These are phyloP conservation scores for Coffea canephora DNA, from an alignment of 257 asterid genomes.

Conservation along the genomic window DNA sequence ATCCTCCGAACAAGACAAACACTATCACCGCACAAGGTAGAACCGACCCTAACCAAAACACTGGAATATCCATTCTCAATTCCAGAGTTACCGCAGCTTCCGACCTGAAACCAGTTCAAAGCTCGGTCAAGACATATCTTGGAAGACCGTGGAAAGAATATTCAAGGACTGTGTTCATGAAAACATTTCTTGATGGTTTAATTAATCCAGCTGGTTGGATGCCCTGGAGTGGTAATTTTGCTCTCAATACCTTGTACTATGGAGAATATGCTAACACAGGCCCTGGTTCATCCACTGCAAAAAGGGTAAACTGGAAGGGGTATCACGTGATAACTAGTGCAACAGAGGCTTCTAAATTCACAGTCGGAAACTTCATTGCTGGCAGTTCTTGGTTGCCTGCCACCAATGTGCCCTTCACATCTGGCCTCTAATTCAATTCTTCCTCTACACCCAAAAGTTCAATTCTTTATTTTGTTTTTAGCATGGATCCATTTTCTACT, in stretches of 20 bases:
- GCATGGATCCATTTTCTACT: not conserved
- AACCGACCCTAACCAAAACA: constrained; percentile 74
- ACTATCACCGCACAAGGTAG: constrained; percentile 87
- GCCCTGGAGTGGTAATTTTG: constrained; percentile 84
- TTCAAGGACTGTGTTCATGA: constrained; percentile 72
- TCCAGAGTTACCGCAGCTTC: constrained; percentile 55
- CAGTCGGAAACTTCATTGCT: constrained; percentile 66
- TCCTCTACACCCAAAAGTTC: not conserved
- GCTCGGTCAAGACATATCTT: constrained; percentile 66
- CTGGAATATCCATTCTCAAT: constrained; percentile 73
- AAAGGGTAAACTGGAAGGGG: constrained; percentile 77
- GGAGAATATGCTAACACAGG: constrained; percentile 90
- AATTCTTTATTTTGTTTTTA: not conserved
- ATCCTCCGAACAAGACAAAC: constrained; percentile 61
- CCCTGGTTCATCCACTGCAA: constrained; percentile 62
- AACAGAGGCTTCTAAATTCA: constrained; percentile 55
- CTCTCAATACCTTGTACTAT: constrained; percentile 63
- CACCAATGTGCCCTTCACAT: constrained; percentile 67
- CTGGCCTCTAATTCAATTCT: constrained; percentile 44
- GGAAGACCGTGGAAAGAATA: constrained; percentile 89
- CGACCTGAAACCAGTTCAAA: constrained; percentile 47
- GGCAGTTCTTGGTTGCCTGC: constrained; percentile 72
- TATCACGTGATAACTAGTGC: constrained; percentile 69
- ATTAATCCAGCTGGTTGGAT: constrained; percentile 77
- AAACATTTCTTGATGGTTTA: constrained; percentile 51